Evolutionary conservation across 306 rosid genomes (phyloP), one percentile per base, ranked within the genome.

Genomic region (Mucuna pruriens): DNA sequence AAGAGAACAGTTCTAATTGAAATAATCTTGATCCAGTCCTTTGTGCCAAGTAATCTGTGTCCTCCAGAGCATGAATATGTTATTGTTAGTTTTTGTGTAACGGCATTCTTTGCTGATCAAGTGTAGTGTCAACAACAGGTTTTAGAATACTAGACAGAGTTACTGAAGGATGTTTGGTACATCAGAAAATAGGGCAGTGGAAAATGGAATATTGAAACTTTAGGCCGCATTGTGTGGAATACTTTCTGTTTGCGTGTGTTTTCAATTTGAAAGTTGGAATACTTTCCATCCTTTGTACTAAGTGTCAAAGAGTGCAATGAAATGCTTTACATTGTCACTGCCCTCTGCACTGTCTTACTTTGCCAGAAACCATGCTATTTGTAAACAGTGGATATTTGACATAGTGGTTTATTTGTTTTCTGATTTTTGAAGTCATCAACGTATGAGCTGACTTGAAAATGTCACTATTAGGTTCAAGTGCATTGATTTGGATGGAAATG

Each of bases 401-500:
- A 42, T 48, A 76, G 57, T 76, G 82, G 17, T n/a, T 75, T 39
- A 73, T 63, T 72, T 84, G n/a, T 74, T 63, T 66, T 44, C 46
- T 71, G 49, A 25, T 31, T 38, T 76, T 4, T 36, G 20, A 60
- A 49, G 76, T 46, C 17, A 33, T 75, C 48, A 33, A 34, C 54
- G 55, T 63, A 51, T 61, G 38, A 54, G 75, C 72, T 87, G 88
- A 85, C 83, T 46, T 76, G 39, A 71, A 20, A 52, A 64, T 67
- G 44, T 78, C 66, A 38, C 78, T 76, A 46, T 77, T 84, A 96
- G 99, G 99, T 96, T 96, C 92, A 96, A 91, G 85, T 96, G 98
- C 94, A 78, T 96, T 72, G 99, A 96, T 83, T 89, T 96, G 90
- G 99, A 96, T 88, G 99, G 97, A 78, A 96, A 96, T 87, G 98